A percentile compares a stretch with the other conserved stretches of the same genome.
These are phyloP conservation scores for Neurospora intermedia DNA, from an alignment of 495 filamentous ascomycete genomes.

Conservation along the genomic window DNA sequence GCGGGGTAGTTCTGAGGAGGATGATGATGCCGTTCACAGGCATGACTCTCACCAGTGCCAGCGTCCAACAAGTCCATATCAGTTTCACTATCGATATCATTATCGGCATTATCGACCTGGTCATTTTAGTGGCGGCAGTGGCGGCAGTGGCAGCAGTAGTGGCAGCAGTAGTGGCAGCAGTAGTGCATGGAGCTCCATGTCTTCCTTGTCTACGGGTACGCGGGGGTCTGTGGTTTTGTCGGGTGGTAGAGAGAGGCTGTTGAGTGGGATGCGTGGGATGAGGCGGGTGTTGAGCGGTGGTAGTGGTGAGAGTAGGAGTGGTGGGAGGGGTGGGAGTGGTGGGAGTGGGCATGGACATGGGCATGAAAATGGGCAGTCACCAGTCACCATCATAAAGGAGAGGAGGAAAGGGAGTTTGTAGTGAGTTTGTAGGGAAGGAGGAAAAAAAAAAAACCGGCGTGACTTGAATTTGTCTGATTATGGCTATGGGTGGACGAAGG, in stretches of 20 bases:
- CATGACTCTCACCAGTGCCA: too few species aligned
- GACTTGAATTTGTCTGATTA: too few species aligned
- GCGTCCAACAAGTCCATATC: neutral
- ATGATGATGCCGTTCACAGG: neutral
- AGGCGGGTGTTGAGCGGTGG: neutral
- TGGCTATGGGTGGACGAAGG: too few species aligned
- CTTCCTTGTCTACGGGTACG: neutral
- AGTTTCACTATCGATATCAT: neutral
- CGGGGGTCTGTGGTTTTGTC: neutral
- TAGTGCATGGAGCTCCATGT: neutral
- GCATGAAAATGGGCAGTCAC: neutral
- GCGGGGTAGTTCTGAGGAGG: too few species aligned
- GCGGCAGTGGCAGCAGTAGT: neutral
- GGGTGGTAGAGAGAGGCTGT: neutral
- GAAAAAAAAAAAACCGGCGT: too few species aligned
- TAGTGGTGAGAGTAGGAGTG: neutral
- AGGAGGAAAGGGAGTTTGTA: too few species aligned
- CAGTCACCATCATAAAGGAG: neutral
- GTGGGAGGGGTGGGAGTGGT: neutral
- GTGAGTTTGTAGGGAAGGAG: too few species aligned
- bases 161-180: neutral
- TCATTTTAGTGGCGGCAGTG: neutral
- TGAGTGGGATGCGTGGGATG: neutral
- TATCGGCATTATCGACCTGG: neutral
- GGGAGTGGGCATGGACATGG: neutral